Base-by-base conservation (phyloP, 192 early-diverging fungal species). In the Coemansia sp. region DNA sequence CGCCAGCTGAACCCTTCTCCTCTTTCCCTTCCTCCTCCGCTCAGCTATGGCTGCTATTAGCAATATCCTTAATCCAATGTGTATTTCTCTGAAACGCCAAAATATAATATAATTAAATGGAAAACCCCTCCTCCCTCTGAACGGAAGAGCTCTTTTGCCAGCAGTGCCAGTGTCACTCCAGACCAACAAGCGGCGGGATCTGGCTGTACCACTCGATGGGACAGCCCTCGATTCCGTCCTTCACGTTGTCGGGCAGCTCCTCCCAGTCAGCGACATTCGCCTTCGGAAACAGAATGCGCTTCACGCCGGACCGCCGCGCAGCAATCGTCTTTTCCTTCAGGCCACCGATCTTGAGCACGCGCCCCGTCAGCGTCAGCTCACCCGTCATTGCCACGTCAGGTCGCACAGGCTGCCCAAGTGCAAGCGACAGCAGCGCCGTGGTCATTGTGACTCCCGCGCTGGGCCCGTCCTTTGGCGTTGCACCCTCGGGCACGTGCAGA, bases 291-390 rank as follows among this genome's bases (percentile, higher is more conserved):
- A 99, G 81, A 41, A 99, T 89, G 22, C 86, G 90, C 64, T 86
- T 92, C 25, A 99, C 93, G 7, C 94, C 93, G 16, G 89, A 90
- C 48, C 96, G 85, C 72, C 98, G 96, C 63, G 97, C 97, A 5
- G 97, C 97, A 81, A 99, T 98, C 7, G 94, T 91, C 84, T 99
- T 99, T 64, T 99, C 97, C 68, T 96, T 95, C 39, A 99, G 81
- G 22, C 97, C 97, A 39, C 97, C 97, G 68, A 99, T 96, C 85
- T 98, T 94, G 46, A 99, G 86, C 40, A 99, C 91, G 65, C 97
- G 96, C 40, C 97, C 97, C 0, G 97, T 98, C 63, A 99, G 83
- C 7, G 97, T 99, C 50, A 99, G 82, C 84, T 99, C 97, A 65
- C 97, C 97, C 4, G 97, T 99, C 97, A 99, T 99, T 43, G 97